phyloP scores from a whole-genome alignment of 306 rosid species.

The Aeschynomene evenia region DNA sequence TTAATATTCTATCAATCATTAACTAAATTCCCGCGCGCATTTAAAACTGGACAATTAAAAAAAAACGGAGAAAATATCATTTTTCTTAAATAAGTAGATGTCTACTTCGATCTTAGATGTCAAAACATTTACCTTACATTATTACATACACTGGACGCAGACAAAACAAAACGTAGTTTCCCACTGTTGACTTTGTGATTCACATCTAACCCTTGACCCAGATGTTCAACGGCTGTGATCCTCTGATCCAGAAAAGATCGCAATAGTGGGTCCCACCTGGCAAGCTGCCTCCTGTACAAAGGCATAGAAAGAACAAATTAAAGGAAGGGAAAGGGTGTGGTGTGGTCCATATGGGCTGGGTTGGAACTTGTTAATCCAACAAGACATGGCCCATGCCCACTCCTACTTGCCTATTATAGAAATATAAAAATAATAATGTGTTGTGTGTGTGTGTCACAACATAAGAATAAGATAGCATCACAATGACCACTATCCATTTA shows the following conservation, averaged over 20 bases:
- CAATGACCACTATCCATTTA: too few species aligned
- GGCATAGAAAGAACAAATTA: slow-evolving; percentile 23
- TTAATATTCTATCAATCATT: too few species aligned
- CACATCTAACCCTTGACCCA: neutral
- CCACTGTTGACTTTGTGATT: slow-evolving; percentile 1
- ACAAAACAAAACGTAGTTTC: neutral
- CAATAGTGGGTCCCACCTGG: slow-evolving; percentile 15
- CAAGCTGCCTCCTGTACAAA: slow-evolving; percentile 19
- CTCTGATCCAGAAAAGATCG: neutral
- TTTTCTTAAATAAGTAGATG: too few species aligned
- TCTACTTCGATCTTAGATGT: too few species aligned
- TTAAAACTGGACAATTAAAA: too few species aligned
- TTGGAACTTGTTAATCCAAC: neutral
- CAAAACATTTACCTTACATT: too few species aligned
- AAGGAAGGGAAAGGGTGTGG: neutral
- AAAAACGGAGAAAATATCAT: too few species aligned
- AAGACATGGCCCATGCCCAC: slow-evolving; percentile 15
- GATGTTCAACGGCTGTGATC: slow-evolving; percentile 18
- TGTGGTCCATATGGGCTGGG: slow-evolving; percentile 25
- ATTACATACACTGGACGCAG: neutral
- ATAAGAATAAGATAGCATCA: neutral
- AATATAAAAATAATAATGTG: neutral
- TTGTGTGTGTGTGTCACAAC: too few species aligned
- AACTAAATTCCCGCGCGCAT: too few species aligned
- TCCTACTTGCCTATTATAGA: neutral